Percentiles rank a stretch among this genome's conserved stretches.
These are phyloP conservation scores for Blumeriella jaapii DNA, from an alignment of 2,329 filamentous ascomycete genomes.

Conservation along the genomic window DNA sequence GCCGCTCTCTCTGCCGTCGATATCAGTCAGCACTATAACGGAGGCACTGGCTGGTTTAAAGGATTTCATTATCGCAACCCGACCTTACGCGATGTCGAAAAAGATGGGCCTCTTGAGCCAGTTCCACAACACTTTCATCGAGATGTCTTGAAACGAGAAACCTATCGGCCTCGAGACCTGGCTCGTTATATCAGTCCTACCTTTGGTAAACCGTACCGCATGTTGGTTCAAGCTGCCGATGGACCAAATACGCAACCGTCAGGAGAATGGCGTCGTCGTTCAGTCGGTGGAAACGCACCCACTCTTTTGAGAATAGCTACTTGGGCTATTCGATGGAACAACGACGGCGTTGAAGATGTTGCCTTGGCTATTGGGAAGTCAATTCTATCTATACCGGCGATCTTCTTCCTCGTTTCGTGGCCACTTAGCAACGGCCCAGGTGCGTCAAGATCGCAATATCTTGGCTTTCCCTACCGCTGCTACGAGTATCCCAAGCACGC, in stretches of 20 bases:
- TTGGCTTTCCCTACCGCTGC: conserved; percentile 18
- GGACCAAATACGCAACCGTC: conserved; percentile 5
- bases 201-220: conserved; percentile 14
- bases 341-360: conserved; percentile 8
- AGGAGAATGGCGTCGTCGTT: conserved; percentile 19
- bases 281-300: conserved; percentile 17
- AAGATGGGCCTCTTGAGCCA: background rate
- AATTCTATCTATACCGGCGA: conserved; percentile 6
- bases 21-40: conserved; percentile 1
- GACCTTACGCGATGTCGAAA: conserved; percentile 1
- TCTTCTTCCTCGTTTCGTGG: conserved; percentile 10
- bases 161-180: conserved; percentile 11
- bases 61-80: conserved; percentile 1
- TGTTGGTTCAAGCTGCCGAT: conserved; percentile 18
- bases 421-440: conserved; percentile 18
- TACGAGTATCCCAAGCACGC: conserved; percentile 23
- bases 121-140: conserved; percentile 4
- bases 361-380: too few relatives aligned
- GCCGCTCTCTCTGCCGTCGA: background rate
- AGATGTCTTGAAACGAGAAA: conserved; percentile 3
- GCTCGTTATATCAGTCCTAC: conserved; percentile 23
- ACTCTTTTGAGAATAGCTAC: conserved; percentile 13
- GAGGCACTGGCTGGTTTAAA: conserved; percentile 2
- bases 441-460: conserved; percentile 15
- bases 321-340: conserved; percentile 16